Conservation (phyloP, 2,329 filamentous ascomycete species). For the Fusarium albidum region DNA sequence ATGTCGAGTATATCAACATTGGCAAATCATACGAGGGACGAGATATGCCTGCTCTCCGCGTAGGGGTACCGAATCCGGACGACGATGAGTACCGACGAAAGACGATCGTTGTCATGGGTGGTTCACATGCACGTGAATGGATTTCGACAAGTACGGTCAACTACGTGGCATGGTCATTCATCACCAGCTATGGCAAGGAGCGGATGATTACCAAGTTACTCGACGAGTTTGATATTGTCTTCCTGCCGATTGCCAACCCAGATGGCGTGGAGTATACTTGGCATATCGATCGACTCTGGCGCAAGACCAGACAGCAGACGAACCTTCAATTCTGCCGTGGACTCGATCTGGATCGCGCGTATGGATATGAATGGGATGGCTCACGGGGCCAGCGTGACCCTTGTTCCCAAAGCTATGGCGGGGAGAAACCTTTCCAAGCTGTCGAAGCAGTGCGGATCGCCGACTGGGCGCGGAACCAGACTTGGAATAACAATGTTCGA, state of each 20-base stretch:
- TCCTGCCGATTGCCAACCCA: conserved; percentile 89
- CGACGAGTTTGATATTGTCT: conserved; percentile 84
- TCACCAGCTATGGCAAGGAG: conserved; percentile 81
- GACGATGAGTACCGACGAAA: conserved; percentile 64
- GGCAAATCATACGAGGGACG: conserved; percentile 90
- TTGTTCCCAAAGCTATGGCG: conserved; percentile 90
- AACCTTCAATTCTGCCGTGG: conserved; percentile 84
- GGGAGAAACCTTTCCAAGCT: conserved; percentile 82
- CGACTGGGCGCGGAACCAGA: conserved; percentile 84
- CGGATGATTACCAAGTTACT: conserved; percentile 78
- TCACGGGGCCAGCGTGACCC: conserved; percentile 74
- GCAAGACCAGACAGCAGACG: conserved; percentile 90
- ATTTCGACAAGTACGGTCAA: conserved; percentile 91
- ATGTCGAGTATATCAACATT: conserved; percentile 76
- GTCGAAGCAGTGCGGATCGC: conserved; percentile 79
- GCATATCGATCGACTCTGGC: conserved; percentile 91
- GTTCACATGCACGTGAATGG: conserved; percentile 96
- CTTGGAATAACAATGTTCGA: conserved; percentile 73
- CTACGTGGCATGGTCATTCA: conserved; percentile 88
- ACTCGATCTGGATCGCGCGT: conserved; percentile 88
- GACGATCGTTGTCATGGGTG: conserved; percentile 83
- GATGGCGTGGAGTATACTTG: conserved; percentile 96
- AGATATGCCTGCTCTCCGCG: conserved; percentile 81
- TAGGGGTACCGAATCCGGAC: conserved; percentile 66
- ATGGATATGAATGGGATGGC: conserved; percentile 84